Evolutionary conservation across 192 early-diverging fungal species (phyloP).

Genomic region (Backusella luteola): DNA sequence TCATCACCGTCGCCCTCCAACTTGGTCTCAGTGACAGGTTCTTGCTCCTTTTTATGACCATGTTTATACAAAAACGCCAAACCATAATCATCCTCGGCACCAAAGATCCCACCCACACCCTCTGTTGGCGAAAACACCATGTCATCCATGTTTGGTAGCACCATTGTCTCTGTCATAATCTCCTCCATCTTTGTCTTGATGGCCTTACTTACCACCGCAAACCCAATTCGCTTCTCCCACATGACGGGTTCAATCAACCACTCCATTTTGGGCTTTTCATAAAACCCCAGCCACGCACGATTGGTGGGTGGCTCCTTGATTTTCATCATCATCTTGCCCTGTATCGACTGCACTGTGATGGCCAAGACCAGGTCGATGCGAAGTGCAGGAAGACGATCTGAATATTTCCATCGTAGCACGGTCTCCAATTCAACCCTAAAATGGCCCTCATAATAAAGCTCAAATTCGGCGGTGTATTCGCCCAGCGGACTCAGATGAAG

Average conservation of each 20-base stretch:
- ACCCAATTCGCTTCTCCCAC: constrained; percentile 76
- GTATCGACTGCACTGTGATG: constrained; percentile 67
- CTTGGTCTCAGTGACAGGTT: background rate
- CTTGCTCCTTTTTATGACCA: background rate
- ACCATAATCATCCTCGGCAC: background rate
- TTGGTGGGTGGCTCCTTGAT: constrained; percentile 83
- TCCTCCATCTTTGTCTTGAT: constrained; percentile 86
- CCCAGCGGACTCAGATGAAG: constrained; percentile 65
- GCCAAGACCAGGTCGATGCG: constrained; percentile 77
- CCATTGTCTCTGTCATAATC: constrained; percentile 74
- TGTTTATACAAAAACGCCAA: background rate
- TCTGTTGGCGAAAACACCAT: constrained; percentile 71
- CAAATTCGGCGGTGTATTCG: constrained; percentile 71
- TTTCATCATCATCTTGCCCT: constrained; percentile 76
- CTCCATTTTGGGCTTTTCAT: constrained; percentile 73
- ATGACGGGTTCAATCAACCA: constrained; percentile 78
- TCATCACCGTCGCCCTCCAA: background rate
- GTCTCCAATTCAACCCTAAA: constrained; percentile 81
- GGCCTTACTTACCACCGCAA: constrained; percentile 73
- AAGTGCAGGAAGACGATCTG: constrained; percentile 49
- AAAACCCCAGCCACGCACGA: constrained; percentile 86
- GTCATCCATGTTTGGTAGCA: constrained; percentile 92
- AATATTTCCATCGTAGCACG: constrained; percentile 36
- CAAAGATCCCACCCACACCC: constrained; percentile 54
- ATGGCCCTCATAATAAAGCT: constrained; percentile 78